Base-by-base conservation (phyloP, 768 basidiomycete genomes). In the Russula brevipes region DNA sequence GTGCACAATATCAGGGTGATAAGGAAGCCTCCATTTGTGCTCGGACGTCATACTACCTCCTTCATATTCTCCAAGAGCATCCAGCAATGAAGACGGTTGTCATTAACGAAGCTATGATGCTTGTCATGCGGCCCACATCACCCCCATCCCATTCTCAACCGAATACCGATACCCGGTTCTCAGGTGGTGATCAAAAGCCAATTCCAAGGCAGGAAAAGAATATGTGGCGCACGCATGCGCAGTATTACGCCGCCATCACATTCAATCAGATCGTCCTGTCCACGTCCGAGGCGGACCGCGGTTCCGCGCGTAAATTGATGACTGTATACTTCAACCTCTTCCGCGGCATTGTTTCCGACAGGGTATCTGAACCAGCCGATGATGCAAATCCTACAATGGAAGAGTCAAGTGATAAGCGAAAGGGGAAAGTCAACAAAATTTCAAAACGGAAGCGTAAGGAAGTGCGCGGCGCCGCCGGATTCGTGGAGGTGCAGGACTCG, bases 321-420 rank as follows among this genome's bases (percentile, higher is more conserved):
- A 88, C 94, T 55, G 81, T 94, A 4, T 98, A 98, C 75, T 99
- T 98, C 70, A 88, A 94, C 76, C 81, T 98, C 71, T 99, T 99
- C 79, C 81, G 86, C 69, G 92, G 92, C 69, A 77, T 97, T 10
- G 80, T 98, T 3, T 88, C 91, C 0, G 85, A 89, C 68, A 78
- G 77, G 12, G 73, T 75, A 44, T 77, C 80, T 69, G 76, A 77
- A 53, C 73, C 75, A 67, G 68, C 68, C 69, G 55, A 73, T 61
- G 76, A 77, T 46, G 72, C 71, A 39, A 75, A 78, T 19, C 55
- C 68, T 33, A 74, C 76, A 4, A 77, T 77, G 64, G 78, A 72
- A 54, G 80, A 77, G 41, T 76, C 64, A 39, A 72, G 67, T 47
- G 63, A 59, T 42, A 68, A 64, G 33, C 64, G 59, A 39, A 69